Conservation (phyloP, 1,284 basidiomycete species). For the Cronartium quercuum region DNA sequence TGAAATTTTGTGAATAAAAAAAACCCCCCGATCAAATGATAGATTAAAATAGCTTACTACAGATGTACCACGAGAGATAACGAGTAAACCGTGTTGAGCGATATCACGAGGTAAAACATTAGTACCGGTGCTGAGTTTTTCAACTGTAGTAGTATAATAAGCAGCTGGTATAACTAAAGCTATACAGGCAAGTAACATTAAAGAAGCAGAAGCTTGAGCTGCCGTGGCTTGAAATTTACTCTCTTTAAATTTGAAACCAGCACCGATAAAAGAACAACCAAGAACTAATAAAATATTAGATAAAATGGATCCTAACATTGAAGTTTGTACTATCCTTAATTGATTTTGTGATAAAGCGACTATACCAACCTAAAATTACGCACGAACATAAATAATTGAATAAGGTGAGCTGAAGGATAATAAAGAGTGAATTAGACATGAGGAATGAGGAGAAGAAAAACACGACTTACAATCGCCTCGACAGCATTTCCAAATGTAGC, state of each 20-base stretch:
- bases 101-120: slow-evolving; percentile 45
- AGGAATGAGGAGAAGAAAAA: background rate
- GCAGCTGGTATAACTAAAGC: slow-evolving; percentile 47
- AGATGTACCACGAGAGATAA: slow-evolving; percentile 77
- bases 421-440: background rate
- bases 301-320: slow-evolving; percentile 75
- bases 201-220: slow-evolving; percentile 66
- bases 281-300: slow-evolving; percentile 84
- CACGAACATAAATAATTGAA: background rate
- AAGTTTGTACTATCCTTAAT: slow-evolving; percentile 69
- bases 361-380: slow-evolving; percentile 55
- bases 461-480: slow-evolving; percentile 52
- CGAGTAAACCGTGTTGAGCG: slow-evolving; percentile 57
- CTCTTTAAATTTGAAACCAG: slow-evolving; percentile 61
- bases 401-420: background rate
- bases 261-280: slow-evolving; percentile 72
- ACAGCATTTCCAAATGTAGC: slow-evolving; percentile 66
- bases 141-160: slow-evolving; percentile 43
- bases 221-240: slow-evolving; percentile 72
- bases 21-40: too few species aligned
- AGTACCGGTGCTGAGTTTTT: slow-evolving; percentile 24
- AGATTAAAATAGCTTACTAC: slow-evolving; percentile 51
- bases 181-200: slow-evolving; percentile 42
- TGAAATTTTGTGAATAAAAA: background rate
- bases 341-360: slow-evolving; percentile 74